phyloP scores from a whole-genome alignment of 176 grass and related monocot genomes.

The Ensete glaucum region DNA sequence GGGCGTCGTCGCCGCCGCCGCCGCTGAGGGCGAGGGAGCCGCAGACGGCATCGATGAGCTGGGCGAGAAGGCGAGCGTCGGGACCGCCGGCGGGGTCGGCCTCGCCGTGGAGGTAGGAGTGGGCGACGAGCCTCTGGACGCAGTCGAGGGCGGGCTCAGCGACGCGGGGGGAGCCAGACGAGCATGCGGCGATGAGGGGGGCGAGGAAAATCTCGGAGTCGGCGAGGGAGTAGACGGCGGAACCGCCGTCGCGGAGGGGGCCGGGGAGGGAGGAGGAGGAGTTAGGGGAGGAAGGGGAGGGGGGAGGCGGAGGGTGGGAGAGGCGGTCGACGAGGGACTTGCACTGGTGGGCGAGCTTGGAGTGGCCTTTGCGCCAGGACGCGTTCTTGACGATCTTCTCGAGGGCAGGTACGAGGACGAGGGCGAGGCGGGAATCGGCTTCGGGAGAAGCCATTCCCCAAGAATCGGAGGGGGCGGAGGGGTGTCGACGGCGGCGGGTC shows the following conservation, averaged over 20 bases:
- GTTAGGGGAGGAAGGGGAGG: constrained; percentile 40
- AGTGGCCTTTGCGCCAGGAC: constrained; percentile 95
- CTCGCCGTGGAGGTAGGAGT: constrained; percentile 94
- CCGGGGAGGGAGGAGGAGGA: constrained; percentile 73
- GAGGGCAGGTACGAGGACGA: constrained; percentile 61
- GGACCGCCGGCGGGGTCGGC: constrained; percentile 63
- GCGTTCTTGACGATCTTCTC: constrained; percentile 95
- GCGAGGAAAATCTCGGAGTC: constrained; percentile 77
- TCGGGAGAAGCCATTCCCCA: constrained; percentile 32
- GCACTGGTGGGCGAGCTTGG: constrained; percentile 95
- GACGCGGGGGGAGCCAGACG: constrained; percentile 60
- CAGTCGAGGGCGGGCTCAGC: constrained; percentile 68
- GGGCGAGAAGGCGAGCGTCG: constrained; percentile 56
- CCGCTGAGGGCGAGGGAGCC: constrained; percentile 32
- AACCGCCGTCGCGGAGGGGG: constrained; percentile 40
- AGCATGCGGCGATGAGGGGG: constrained; percentile 54
- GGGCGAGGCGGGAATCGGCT: constrained; percentile 59
- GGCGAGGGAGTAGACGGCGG: constrained; percentile 40
- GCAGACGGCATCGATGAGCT: constrained; percentile 70
- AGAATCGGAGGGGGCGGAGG: no score
- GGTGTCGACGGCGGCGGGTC: no score
- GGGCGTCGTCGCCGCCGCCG: constrained; percentile 33
- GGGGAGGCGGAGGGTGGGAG: constrained; percentile 28
- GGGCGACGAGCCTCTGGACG: constrained; percentile 77
- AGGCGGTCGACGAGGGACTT: constrained; percentile 85